Evolutionary conservation across 441 rosid genomes (phyloP).

Genomic region (Populus hybrid): DNA sequence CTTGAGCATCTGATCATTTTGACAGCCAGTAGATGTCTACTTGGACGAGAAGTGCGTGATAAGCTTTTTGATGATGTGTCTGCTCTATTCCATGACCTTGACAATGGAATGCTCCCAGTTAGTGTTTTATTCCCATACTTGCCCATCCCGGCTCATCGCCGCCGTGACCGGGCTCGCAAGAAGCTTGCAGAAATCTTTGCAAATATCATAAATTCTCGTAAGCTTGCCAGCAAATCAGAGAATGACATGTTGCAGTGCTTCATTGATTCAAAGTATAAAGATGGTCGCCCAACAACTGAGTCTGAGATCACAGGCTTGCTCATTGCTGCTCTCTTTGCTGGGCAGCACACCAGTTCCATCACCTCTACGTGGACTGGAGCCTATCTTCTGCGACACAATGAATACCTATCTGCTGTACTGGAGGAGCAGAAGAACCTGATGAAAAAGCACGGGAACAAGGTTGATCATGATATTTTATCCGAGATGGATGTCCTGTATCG

Average conservation of each 20-base stretch:
- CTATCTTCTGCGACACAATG: constrained; percentile 63
- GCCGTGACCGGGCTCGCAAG: constrained; percentile 86
- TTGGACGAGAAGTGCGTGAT: constrained; percentile 95
- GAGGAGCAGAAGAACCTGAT: constrained; percentile 81
- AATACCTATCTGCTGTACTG: constrained; percentile 56
- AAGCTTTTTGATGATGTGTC: constrained; percentile 96
- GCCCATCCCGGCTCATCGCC: constrained; percentile 94
- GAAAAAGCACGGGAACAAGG: constrained; percentile 73
- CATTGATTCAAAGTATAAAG: constrained; percentile 94
- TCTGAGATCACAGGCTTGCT: constrained; percentile 91
- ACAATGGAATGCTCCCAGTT: constrained; percentile 96
- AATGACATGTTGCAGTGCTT: constrained; percentile 96
- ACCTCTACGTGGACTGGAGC: constrained; percentile 99
- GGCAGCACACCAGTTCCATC: constrained; percentile 99
- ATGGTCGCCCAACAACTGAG: constrained; percentile 86
- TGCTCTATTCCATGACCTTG: constrained; percentile 93
- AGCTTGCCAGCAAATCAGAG: constrained; percentile 61
- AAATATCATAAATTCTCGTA: constrained; percentile 81
- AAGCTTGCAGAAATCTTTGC: constrained; percentile 77
- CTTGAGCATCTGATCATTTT: constrained; percentile 95
- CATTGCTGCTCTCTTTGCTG: constrained; percentile 97
- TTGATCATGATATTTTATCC: constrained; percentile 85
- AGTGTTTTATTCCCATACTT: constrained; percentile 94
- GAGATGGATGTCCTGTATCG: constrained; percentile 93
- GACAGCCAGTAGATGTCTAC: constrained; percentile 96